Evolutionary conservation across 2,329 filamentous ascomycete species (phyloP), one percentile per base, ranked within the genome.

Genomic region (Esteya vermicola): DNA sequence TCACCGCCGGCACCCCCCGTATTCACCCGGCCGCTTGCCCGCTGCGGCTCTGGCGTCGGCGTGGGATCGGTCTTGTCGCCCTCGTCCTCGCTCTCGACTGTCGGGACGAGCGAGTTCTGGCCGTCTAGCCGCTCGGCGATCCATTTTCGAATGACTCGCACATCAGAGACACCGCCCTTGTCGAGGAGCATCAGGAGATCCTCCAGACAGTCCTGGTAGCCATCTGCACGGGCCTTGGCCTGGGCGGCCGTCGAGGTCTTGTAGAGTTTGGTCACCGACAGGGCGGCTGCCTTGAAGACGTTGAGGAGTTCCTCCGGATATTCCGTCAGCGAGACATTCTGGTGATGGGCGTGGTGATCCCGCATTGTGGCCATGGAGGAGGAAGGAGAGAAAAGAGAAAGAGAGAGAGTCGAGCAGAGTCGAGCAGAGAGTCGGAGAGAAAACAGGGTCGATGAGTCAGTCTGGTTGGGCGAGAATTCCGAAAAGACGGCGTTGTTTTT

Each of bases 201-300:
- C 47, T 95, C 85, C 28, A 98, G 65, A 28, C 88, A 93, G 54
- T 96, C 88, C 57, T 95, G 88, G 52, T 95, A 96, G 21, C 91
- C 91, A 30, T 88, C 80, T 38, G 74, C 64, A 37, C 84, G 77
- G 35, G 85, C 78, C 52, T 79, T 78, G 37, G 79, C 70, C 56
- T 91, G 79, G 36, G 84, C 82, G 25, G 77, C 69, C 12, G 84
- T 81, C 4, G 89, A 89, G 30, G 80, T 88, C 61, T 94, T 95
- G 65, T 96, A 96, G 13, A 98, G 77, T 54, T 93, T 94, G 36
- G 91, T 96, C 41, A 96, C 88, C 6, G 86, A 93, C 26, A 95
- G 70, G 18, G 91, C 91, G 26, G 91, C 91, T 14, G 82, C 78
- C 59, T 86, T 91, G 70, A 98, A 98, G 43, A 85, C 80, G 51